phyloP scores from a whole-genome alignment of 805 yeast genomes.

The Suhomyces vadensis region DNA sequence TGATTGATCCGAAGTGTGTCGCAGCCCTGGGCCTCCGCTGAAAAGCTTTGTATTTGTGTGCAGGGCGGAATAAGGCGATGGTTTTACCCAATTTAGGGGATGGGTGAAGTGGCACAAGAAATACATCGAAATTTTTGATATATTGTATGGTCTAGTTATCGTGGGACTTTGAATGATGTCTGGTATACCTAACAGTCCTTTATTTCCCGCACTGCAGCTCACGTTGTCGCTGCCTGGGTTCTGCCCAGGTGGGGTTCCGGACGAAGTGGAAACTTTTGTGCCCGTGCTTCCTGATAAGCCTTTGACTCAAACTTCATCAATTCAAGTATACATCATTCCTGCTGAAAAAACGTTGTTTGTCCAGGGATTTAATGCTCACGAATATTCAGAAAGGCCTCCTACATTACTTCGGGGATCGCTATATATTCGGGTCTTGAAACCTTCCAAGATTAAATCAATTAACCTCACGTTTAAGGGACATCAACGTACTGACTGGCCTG shows the following conservation, averaged over 20 bases:
- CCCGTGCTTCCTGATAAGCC: constrained; percentile 60
- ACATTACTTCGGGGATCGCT: constrained; percentile 80
- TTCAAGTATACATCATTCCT: constrained; percentile 69
- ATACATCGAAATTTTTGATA: no score
- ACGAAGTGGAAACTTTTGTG: constrained; percentile 15
- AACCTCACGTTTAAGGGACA: constrained; percentile 63
- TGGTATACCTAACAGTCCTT: constrained; percentile 19
- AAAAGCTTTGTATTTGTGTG: background rate
- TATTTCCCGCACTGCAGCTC: constrained; percentile 25
- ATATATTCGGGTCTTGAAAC: constrained; percentile 66
- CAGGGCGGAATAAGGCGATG: background rate
- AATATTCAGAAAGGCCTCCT: constrained; percentile 68
- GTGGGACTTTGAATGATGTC: background rate
- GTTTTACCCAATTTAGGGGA: background rate
- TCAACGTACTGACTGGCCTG: constrained; percentile 93
- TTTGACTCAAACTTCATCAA: constrained; percentile 57
- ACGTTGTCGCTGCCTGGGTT: constrained; percentile 11
- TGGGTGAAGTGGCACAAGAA: no score
- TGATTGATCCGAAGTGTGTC: no score
- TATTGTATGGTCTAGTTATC: background rate
- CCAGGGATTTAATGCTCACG: constrained; percentile 75
- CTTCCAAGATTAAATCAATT: constrained; percentile 68
- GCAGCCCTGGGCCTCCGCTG: background rate
- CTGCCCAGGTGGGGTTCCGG: constrained; percentile 2
- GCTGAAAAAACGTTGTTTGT: constrained; percentile 81